These are phyloP conservation scores for Metroxylon sagu DNA, from an alignment of 176 grass and related monocot species.

Conservation along the genomic window DNA sequence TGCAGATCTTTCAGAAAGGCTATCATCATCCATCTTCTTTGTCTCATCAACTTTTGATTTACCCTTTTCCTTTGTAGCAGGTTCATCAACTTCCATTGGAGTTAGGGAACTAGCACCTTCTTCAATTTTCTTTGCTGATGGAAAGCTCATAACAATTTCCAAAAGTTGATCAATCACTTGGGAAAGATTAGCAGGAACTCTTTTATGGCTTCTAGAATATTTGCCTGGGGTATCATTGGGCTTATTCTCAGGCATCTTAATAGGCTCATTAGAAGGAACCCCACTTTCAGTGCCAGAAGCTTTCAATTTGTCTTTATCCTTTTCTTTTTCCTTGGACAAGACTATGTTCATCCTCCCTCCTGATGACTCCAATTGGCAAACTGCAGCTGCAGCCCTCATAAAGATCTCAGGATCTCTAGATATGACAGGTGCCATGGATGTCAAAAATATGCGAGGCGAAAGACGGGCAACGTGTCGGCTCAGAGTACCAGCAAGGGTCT, in stretches of 20 bases:
- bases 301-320: slow-evolving; percentile 54
- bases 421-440: slow-evolving; percentile 55
- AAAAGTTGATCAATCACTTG: slow-evolving; percentile 71
- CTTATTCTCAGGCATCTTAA: slow-evolving; percentile 45
- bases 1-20: slow-evolving; percentile 40
- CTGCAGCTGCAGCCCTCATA: slow-evolving; percentile 63
- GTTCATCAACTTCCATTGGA: slow-evolving; percentile 61
- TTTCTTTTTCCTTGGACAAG: slow-evolving; percentile 76
- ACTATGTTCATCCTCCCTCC: slow-evolving; percentile 48
- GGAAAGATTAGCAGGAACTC: slow-evolving; percentile 47
- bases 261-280: slow-evolving; percentile 31
- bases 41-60: slow-evolving; percentile 71
- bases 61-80: slow-evolving; percentile 36
- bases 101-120: slow-evolving; percentile 21
- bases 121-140: slow-evolving; percentile 30
- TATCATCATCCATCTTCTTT: slow-evolving; percentile 23
- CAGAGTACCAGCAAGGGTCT: slow-evolving; percentile 31
- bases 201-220: slow-evolving; percentile 49
- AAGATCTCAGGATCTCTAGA: slow-evolving; percentile 61
- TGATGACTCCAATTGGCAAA: slow-evolving; percentile 65
- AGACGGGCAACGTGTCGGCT: slow-evolving; percentile 27
- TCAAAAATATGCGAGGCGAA: slow-evolving; percentile 54
- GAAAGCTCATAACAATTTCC: slow-evolving; percentile 68
- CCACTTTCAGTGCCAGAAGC: slow-evolving; percentile 26
- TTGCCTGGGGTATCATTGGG: slow-evolving; percentile 44